These are phyloP conservation scores for Starmerella apicola DNA, from an alignment of 805 yeast genomes.

Conservation along the genomic window DNA sequence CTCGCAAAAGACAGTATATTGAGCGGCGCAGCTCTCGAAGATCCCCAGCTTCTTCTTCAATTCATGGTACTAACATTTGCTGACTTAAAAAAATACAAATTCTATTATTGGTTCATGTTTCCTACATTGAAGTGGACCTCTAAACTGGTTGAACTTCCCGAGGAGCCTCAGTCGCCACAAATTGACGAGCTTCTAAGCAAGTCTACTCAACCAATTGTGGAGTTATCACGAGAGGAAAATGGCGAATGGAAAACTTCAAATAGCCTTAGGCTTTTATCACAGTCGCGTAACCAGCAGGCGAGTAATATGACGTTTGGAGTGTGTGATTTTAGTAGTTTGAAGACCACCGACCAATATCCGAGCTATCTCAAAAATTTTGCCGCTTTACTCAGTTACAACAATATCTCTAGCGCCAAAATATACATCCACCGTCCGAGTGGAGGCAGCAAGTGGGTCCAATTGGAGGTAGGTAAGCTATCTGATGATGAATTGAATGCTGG, in stretches of 20 bases:
- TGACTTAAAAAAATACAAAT: constrained; percentile 79
- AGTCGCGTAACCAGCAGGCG: background rate
- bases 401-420: constrained; percentile 29
- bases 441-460: constrained; percentile 23
- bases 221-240: no score
- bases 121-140: constrained; percentile 44
- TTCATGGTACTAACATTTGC: constrained; percentile 58
- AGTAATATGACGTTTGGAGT: constrained; percentile 9
- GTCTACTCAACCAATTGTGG: background rate
- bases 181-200: constrained; percentile 3
- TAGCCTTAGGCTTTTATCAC: no score
- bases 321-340: constrained; percentile 22
- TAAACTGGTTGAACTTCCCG: background rate
- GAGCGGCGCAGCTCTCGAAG: constrained; percentile 27
- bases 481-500: constrained; percentile 6
- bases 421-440: constrained; percentile 24
- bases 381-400: constrained; percentile 33
- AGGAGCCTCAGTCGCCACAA: background rate
- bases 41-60: constrained; percentile 33
- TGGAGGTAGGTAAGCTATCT: constrained; percentile 17
- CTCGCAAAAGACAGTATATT: constrained; percentile 18
- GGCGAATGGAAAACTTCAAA: no score
- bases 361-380: constrained; percentile 49
- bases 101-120: constrained; percentile 79
- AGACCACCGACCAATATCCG: constrained; percentile 28